Conservation (phyloP, 495 filamentous ascomycete species). For the Hypoxylon perforatum region DNA sequence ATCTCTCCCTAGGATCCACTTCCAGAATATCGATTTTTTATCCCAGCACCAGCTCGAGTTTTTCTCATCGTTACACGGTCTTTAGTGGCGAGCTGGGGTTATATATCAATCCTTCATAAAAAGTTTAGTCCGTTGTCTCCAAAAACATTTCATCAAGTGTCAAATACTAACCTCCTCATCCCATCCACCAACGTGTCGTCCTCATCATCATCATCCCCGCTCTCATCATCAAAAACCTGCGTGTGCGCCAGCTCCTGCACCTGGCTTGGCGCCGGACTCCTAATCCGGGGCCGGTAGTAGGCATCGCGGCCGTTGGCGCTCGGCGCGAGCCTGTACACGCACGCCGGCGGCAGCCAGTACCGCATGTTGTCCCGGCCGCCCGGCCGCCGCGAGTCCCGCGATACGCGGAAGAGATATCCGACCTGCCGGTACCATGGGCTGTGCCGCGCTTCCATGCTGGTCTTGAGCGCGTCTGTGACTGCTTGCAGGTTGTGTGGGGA, state of each 20-base stretch:
- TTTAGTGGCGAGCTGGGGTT: background rate
- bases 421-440: slow-evolving; percentile 26
- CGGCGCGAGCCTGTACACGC: slow-evolving; percentile 3
- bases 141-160: background rate
- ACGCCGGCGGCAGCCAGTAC: slow-evolving; percentile 17
- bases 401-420: slow-evolving; percentile 24
- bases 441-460: background rate
- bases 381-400: background rate
- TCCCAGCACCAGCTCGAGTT: background rate
- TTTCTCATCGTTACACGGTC: background rate
- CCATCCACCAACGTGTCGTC: slow-evolving; percentile 25
- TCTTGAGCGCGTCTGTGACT: background rate
- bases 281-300: background rate
- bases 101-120: background rate
- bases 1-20: background rate
- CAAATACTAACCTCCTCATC: slow-evolving; percentile 27
- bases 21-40: background rate
- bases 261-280: background rate
- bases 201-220: slow-evolving; percentile 36
- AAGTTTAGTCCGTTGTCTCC: background rate
- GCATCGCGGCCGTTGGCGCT: background rate
- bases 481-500: background rate
- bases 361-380: background rate
- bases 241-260: background rate
- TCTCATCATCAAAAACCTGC: slow-evolving; percentile 15